Conservation (phyloP, 1,284 basidiomycete species). For the Austroboletus niveus region DNA sequence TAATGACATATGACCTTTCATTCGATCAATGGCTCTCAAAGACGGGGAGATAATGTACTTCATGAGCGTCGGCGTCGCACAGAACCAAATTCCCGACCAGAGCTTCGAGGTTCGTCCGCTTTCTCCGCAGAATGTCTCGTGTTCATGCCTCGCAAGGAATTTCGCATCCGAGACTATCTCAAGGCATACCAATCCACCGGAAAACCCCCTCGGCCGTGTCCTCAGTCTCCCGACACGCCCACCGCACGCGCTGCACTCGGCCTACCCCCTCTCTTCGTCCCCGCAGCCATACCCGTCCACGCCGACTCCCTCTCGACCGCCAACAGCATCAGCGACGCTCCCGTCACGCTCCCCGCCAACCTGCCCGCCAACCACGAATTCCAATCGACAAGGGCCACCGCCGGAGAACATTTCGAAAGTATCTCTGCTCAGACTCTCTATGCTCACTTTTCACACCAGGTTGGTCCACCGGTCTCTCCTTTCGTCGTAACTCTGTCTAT, state of each 20-base stretch:
- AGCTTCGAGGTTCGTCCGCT: constrained; percentile 30
- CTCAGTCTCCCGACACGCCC: constrained; percentile 34
- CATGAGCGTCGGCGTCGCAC: constrained; percentile 27
- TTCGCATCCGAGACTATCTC: constrained; percentile 38
- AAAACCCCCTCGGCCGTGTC: constrained; percentile 34
- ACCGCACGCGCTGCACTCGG: constrained; percentile 34
- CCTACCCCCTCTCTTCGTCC: constrained; percentile 39
- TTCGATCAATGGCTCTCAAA: not conserved
- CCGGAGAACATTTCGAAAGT: constrained; percentile 25
- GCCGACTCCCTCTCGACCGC: not conserved
- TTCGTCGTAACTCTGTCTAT: not conserved
- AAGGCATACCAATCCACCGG: constrained; percentile 33
- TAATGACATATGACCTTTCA: constrained; percentile 18
- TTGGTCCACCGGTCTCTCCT: constrained; percentile 17
- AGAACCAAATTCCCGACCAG: constrained; percentile 11
- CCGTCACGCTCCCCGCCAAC: constrained; percentile 7
- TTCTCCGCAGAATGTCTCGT: not conserved
- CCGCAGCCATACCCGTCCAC: constrained; percentile 22
- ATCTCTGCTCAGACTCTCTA: constrained; percentile 36
- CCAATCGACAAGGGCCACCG: constrained; percentile 11
- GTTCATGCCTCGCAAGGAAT: constrained; percentile 31
- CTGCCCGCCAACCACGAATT: constrained; percentile 35
- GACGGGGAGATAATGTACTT: constrained; percentile 23
- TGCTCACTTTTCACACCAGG: constrained; percentile 37
- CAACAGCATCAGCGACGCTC: constrained; percentile 4